Percentiles rank a stretch among this genome's conserved stretches.
phyloP scores from a whole-genome alignment of 768 basidiomycete genomes.

The Fistulinella prunicolor region DNA sequence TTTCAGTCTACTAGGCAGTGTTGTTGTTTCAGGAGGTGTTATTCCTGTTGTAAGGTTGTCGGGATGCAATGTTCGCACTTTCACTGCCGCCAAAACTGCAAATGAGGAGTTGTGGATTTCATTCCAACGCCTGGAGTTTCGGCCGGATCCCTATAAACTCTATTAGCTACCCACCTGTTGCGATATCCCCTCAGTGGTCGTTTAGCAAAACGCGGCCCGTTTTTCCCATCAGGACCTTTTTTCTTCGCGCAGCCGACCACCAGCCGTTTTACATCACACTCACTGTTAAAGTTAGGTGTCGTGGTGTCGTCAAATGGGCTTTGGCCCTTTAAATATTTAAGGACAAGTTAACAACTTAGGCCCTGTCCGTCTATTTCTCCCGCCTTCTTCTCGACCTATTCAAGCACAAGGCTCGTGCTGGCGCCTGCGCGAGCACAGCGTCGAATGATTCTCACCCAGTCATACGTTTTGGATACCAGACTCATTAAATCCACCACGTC shows the following conservation, averaged over 20 bases:
- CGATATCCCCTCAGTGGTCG: conserved; percentile 23
- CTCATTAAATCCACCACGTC: conserved; percentile 29
- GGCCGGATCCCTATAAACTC: conserved; percentile 27
- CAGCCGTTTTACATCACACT: conserved; percentile 35
- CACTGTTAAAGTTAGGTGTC: conserved; percentile 30
- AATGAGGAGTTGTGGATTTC: not conserved
- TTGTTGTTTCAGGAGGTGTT: conserved; percentile 3
- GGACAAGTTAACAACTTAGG: conserved; percentile 16
- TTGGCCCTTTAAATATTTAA: conserved; percentile 29
- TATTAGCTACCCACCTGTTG: conserved; percentile 26
- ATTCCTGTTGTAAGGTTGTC: conserved; percentile 1
- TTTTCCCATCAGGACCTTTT: conserved; percentile 26
- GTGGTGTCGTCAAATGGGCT: conserved; percentile 17
- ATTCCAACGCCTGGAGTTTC: conserved; percentile 8
- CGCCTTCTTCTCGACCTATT: conserved; percentile 8
- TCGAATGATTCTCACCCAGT: conserved; percentile 27
- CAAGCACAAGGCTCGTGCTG: conserved; percentile 5
- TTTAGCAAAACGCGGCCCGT: conserved; percentile 6
- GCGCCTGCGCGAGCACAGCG: conserved; percentile 16
- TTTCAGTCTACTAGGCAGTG: not conserved
- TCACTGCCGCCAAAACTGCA: not conserved
- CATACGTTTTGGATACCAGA: conserved; percentile 18
- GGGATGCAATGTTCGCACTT: not conserved
- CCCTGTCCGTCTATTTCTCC: not conserved
- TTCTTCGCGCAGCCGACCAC: conserved; percentile 27